Conservation (phyloP, 2,329 filamentous ascomycete genomes). For the Metarhizium robertsii region DNA sequence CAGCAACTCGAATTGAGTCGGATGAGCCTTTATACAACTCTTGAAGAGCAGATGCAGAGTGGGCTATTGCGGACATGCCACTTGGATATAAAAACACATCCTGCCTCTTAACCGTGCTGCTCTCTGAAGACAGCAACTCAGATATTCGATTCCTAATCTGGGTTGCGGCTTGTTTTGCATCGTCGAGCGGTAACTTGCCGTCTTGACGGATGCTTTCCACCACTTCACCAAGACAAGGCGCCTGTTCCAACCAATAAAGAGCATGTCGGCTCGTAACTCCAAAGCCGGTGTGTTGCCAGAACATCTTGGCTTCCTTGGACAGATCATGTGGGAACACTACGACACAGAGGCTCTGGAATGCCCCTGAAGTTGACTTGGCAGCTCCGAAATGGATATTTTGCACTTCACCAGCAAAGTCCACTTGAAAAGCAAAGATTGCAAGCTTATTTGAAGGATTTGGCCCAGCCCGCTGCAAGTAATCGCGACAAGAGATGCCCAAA, state of each 20-base stretch:
- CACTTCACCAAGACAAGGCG: constrained; percentile 8
- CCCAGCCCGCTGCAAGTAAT: constrained; percentile 9
- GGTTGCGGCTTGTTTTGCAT: constrained; percentile 7
- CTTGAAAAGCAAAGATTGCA: neutral
- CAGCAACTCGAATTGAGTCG: constrained; percentile 11
- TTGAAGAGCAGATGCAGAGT: constrained; percentile 11
- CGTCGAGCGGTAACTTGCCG: neutral
- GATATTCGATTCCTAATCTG: constrained; percentile 12
- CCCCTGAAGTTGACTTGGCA: neutral
- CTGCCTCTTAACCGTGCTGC: constrained; percentile 3
- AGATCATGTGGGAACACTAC: constrained; percentile 10
- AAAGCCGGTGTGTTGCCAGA: constrained; percentile 21
- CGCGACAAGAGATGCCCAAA: constrained; percentile 5
- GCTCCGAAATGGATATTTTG: neutral
- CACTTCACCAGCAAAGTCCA: constrained; percentile 9
- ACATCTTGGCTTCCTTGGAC: constrained; percentile 15
- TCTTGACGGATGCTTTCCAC: neutral
- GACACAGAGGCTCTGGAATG: constrained; percentile 8
- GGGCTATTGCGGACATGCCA: constrained; percentile 41
- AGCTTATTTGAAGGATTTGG: neutral
- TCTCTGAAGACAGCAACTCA: constrained; percentile 10
- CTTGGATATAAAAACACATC: constrained; percentile 41
- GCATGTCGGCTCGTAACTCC: constrained; percentile 20
- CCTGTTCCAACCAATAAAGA: constrained; percentile 14
- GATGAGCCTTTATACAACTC: neutral